Conservation (phyloP, 2,329 filamentous ascomycete species). For the Fusarium buxicola region DNA sequence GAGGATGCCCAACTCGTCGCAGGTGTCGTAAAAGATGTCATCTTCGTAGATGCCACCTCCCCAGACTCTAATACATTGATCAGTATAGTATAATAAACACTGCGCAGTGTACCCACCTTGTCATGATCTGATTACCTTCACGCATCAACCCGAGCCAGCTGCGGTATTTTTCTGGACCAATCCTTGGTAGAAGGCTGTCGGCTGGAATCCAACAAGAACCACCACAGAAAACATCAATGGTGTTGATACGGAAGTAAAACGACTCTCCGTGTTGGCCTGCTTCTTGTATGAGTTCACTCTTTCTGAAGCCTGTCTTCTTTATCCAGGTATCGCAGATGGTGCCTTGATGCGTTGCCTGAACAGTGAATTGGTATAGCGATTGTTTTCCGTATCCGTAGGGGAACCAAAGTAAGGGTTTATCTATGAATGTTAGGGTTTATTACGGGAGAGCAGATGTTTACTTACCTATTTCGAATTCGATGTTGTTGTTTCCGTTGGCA, state of each 20-base stretch:
- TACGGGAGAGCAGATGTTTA: background rate
- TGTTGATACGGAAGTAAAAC: conserved; percentile 81
- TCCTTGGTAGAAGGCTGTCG: conserved; percentile 75
- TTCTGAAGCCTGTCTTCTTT: conserved; percentile 8
- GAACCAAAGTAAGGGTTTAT: background rate
- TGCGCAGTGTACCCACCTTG: conserved; percentile 4
- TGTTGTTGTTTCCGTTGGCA: background rate
- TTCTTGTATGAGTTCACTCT: conserved; percentile 41
- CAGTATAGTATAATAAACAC: too few relatives aligned
- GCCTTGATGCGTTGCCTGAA: background rate
- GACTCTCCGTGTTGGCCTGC: conserved; percentile 71
- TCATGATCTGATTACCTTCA: conserved; percentile 55
- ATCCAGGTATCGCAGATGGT: background rate
- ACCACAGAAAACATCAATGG: conserved; percentile 77
- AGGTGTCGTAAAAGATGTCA: conserved; percentile 73
- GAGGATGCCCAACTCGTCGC: conserved; percentile 74
- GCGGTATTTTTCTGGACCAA: conserved; percentile 60
- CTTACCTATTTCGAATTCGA: background rate
- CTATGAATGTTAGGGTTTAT: background rate
- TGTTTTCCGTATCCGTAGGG: conserved; percentile 24
- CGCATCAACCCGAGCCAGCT: conserved; percentile 78
- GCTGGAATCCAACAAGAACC: conserved; percentile 85
- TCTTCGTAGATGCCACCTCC: conserved; percentile 66
- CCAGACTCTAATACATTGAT: conserved; percentile 38
- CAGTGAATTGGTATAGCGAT: conserved; percentile 11